These are phyloP conservation scores for Cladosporium oxysporum DNA, from an alignment of 2,329 filamentous ascomycete species.

Conservation along the genomic window DNA sequence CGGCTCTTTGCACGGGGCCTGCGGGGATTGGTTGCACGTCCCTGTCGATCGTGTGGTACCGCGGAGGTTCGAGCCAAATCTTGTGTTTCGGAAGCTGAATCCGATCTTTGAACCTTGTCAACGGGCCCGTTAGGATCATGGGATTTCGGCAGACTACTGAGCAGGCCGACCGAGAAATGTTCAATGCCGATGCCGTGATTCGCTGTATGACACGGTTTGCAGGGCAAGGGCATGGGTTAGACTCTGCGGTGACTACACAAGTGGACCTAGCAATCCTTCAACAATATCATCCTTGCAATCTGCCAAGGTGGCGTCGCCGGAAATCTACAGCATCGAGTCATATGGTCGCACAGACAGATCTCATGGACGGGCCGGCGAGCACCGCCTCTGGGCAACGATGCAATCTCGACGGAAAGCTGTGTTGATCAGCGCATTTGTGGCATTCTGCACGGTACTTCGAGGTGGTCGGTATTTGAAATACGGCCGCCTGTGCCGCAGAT, in stretches of 20 bases:
- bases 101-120: slow-evolving; percentile 15
- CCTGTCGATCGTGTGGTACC: slow-evolving; percentile 13
- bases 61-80: slow-evolving; percentile 9
- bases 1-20: neutral
- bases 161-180: slow-evolving; percentile 1
- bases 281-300: slow-evolving; percentile 4
- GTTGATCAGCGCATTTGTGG: neutral
- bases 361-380: neutral
- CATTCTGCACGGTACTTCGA: neutral
- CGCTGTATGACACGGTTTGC: neutral
- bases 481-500: neutral
- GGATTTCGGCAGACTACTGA: slow-evolving; percentile 8
- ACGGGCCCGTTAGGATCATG: slow-evolving; percentile 1
- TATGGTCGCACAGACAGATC: slow-evolving; percentile 4
- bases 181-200: slow-evolving; percentile 19
- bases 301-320: neutral
- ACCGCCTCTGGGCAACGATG: slow-evolving; percentile 1
- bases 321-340: slow-evolving; percentile 1
- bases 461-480: neutral
- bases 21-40: slow-evolving; percentile 11
- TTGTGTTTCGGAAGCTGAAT: slow-evolving; percentile 10
- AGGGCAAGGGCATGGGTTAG: neutral
- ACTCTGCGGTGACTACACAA: neutral
- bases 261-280: neutral
- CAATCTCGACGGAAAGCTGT: neutral